Conservation (phyloP, 192 early-diverging fungal species). For the Coemansia sp. region DNA sequence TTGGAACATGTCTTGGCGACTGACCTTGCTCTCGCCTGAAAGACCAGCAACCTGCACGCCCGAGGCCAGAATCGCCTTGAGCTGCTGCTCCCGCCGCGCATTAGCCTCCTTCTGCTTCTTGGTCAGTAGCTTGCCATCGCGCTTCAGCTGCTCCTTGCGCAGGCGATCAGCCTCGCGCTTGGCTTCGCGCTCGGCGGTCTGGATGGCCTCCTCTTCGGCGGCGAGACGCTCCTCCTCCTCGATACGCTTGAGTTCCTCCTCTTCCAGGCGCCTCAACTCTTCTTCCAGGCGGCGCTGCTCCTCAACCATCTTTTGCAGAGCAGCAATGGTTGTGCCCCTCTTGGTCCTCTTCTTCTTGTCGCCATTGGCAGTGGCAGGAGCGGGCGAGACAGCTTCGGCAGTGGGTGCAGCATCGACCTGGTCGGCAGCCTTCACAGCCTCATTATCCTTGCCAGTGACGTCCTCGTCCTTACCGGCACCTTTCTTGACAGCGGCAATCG, state of each 20-base stretch:
- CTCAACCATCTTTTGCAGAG: slow-evolving; percentile 60
- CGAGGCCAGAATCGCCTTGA: slow-evolving; percentile 75
- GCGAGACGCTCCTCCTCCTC: slow-evolving; percentile 72
- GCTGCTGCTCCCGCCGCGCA: slow-evolving; percentile 66
- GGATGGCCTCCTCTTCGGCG: slow-evolving; percentile 69
- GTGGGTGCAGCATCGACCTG: slow-evolving; percentile 28
- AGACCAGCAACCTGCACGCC: slow-evolving; percentile 74
- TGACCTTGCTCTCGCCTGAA: slow-evolving; percentile 18
- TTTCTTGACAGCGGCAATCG: neutral
- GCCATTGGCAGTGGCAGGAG: slow-evolving; percentile 14
- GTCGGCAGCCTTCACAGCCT: slow-evolving; percentile 61
- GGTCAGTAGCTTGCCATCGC: slow-evolving; percentile 90
- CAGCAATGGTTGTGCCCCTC: slow-evolving; percentile 42
- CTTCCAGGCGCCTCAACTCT: slow-evolving; percentile 73
- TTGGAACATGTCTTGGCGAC: slow-evolving; percentile 20
- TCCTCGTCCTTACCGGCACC: no score
- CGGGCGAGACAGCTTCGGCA: slow-evolving; percentile 17
- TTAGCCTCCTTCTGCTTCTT: slow-evolving; percentile 91
- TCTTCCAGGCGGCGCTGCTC: slow-evolving; percentile 68
- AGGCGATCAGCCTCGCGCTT: slow-evolving; percentile 73
- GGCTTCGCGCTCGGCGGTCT: slow-evolving; percentile 74
- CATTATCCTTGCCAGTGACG: slow-evolving; percentile 29
- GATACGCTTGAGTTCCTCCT: slow-evolving; percentile 66
- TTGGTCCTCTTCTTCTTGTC: slow-evolving; percentile 44
- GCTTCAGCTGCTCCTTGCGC: slow-evolving; percentile 88